Base-by-base conservation (phyloP, 129 eudicot genomes). In the Scalesia atractyloides region DNA sequence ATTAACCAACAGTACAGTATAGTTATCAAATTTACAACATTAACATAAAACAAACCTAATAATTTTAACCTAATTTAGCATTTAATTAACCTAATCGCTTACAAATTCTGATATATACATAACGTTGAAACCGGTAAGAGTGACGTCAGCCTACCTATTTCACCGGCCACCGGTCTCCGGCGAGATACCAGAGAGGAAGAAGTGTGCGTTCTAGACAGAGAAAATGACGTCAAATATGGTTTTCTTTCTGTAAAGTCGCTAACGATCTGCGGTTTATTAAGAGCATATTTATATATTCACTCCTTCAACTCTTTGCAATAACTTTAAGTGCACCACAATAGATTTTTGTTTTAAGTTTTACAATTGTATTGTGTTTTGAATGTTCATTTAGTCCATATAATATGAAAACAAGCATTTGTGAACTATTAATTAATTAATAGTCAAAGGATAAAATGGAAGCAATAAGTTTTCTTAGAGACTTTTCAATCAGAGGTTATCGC, bases 191-290 rank as follows among this genome's bases (percentile, higher is more conserved):
- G 58, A 49, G 72, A 49, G 68, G 53, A 71, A 75, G n/a, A 61
- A 70, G 58, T 56, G 43, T 75, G 54, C 47, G 68, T 26, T 26
- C 41, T 58, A 3, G 44, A 3, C 61, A 34, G 75, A 52, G 47
- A 48, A 64, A 49, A 74, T 54, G 86, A 76, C 49, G 87, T 80
- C 77, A 80, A 74, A 59, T 76, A 72, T 80, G 79, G 84, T 68
- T 79, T 51, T 19, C 16, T 30, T 30, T 30, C 34, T 30, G 34
- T 72, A 51, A 86, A 85, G 85, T 52, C 91, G 91, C 84, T 62
- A 70, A 75, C 36, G 69, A 57, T 72, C 26, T 18, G 58, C 50
- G 60, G 78, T 66, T 65, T 73, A 53, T 16, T 61, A 16, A 60
- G 47, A 33, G 39, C 10, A 9, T 76, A 59, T 33, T 76, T 68